A percentile compares a stretch with the other conserved stretches of the same genome.
These are phyloP conservation scores for Solanum sitiens DNA, from an alignment of 257 asterid genomes.

Conservation along the genomic window DNA sequence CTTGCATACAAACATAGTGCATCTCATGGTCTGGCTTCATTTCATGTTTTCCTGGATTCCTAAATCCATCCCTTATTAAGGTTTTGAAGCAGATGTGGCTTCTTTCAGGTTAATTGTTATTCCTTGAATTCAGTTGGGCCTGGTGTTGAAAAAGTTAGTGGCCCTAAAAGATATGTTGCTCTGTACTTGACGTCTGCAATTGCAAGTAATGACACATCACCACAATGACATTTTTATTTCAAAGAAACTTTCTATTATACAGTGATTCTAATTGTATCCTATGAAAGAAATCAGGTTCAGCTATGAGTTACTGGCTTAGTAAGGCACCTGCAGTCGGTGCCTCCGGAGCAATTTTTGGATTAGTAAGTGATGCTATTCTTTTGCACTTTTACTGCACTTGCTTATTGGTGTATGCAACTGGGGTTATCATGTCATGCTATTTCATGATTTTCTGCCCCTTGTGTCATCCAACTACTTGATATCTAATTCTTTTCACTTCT, in stretches of 20 bases:
- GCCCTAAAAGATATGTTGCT: constrained; percentile 61
- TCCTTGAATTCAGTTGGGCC: constrained; percentile 79
- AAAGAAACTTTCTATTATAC: neutral
- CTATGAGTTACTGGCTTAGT: constrained; percentile 66
- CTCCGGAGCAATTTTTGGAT: constrained; percentile 87
- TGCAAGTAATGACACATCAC: constrained; percentile 44
- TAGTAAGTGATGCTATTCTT: constrained; percentile 35
- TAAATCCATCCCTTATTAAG: neutral
- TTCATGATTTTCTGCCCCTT: neutral
- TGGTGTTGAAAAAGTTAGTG: constrained; percentile 54
- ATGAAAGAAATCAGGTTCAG: constrained; percentile 48
- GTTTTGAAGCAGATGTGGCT: constrained; percentile 1
- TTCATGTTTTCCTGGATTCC: neutral
- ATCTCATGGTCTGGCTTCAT: constrained; percentile 61
- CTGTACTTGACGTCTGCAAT: constrained; percentile 68
- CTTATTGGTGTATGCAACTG: neutral
- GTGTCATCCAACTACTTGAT: neutral
- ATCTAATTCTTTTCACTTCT: neutral
- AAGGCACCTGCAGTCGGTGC: constrained; percentile 91
- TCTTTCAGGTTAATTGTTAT: constrained; percentile 71
- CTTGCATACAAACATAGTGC: constrained; percentile 74
- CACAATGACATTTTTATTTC: constrained; percentile 4
- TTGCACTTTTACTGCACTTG: neutral
- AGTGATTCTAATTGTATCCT: constrained; percentile 8
- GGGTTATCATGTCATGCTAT: neutral